phyloP scores from a whole-genome alignment of 352 stramenopile species.

The Phytophthora tentaculata region DNA sequence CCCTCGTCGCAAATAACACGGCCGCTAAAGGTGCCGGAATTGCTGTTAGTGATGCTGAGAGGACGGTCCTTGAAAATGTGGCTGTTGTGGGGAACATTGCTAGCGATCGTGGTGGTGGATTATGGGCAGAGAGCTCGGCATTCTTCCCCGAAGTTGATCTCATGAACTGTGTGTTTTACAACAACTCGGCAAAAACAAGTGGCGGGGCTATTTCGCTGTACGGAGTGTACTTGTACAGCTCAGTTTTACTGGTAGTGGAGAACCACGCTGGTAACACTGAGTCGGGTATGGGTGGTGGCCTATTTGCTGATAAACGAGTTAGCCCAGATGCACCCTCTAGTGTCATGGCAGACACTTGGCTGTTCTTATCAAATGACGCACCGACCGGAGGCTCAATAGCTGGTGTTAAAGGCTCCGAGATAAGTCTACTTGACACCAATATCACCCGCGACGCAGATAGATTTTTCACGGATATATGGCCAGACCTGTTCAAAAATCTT shows the following conservation, averaged over 20 bases:
- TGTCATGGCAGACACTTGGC: conserved; percentile 26
- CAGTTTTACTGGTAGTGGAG: conserved; percentile 36
- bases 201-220: conserved; percentile 40
- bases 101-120: conserved; percentile 28
- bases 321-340: neutral
- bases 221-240: conserved; percentile 12
- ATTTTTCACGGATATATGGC: conserved; percentile 27
- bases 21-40: conserved; percentile 43
- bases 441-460: conserved; percentile 31
- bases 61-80: conserved; percentile 25
- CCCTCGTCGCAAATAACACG: conserved; percentile 35
- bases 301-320: conserved; percentile 16
- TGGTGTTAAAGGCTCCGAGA: conserved; percentile 22
- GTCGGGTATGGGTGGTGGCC: conserved; percentile 38
- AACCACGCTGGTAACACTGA: conserved; percentile 33
- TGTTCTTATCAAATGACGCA: conserved; percentile 46
- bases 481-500: conserved; percentile 24
- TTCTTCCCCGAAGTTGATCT: conserved; percentile 6
- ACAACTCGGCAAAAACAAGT: conserved; percentile 37
- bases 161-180: conserved; percentile 46
- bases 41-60: conserved; percentile 22
- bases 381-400: conserved; percentile 38
- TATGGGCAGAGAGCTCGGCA: conserved; percentile 22
- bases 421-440: conserved; percentile 16
- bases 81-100: conserved; percentile 37